Conservation (phyloP, 163 green algal genomes). For the Volvox carteri region DNA sequence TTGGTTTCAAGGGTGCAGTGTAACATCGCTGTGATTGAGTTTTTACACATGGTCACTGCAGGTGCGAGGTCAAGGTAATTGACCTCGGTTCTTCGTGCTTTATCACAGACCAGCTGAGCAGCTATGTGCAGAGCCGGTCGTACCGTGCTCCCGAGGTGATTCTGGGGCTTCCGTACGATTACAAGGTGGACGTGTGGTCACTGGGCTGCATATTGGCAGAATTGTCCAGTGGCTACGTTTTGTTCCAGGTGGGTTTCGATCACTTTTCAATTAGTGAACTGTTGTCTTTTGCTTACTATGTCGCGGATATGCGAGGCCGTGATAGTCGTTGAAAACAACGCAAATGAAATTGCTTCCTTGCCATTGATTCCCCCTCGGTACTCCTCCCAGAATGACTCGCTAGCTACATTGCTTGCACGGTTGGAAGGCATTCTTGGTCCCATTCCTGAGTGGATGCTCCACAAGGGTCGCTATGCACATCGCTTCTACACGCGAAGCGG, state of each 20-base stretch:
- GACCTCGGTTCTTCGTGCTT: slow-evolving; percentile 97
- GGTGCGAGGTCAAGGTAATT: slow-evolving; percentile 94
- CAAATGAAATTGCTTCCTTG: too few relatives aligned
- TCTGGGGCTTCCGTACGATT: slow-evolving; percentile 91
- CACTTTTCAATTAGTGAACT: too few relatives aligned
- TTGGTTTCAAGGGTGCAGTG: too few relatives aligned
- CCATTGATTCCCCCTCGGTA: too few relatives aligned
- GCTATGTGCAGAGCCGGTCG: slow-evolving; percentile 93
- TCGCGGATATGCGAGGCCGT: too few relatives aligned
- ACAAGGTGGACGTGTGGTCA: slow-evolving; percentile 96
- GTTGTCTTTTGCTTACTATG: too few relatives aligned
- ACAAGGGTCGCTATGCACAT: slow-evolving; percentile 80
- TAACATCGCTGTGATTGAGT: too few relatives aligned
- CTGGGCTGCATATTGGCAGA: slow-evolving; percentile 97
- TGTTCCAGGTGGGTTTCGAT: slow-evolving; percentile 83
- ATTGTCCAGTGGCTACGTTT: slow-evolving; percentile 86
- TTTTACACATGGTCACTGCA: too few relatives aligned
- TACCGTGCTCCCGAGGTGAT: slow-evolving; percentile 98
- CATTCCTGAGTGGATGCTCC: slow-evolving; percentile 85
- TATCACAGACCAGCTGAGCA: slow-evolving; percentile 93
- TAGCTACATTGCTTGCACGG: slow-evolving; percentile 89
- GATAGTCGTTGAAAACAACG: too few relatives aligned
- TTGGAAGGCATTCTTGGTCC: slow-evolving; percentile 93
- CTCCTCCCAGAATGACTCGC: slow-evolving; percentile 85
- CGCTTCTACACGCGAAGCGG: slow-evolving; percentile 89